Conservation (phyloP, 768 basidiomycete genomes). For the Boletus pseudopeckii region DNA sequence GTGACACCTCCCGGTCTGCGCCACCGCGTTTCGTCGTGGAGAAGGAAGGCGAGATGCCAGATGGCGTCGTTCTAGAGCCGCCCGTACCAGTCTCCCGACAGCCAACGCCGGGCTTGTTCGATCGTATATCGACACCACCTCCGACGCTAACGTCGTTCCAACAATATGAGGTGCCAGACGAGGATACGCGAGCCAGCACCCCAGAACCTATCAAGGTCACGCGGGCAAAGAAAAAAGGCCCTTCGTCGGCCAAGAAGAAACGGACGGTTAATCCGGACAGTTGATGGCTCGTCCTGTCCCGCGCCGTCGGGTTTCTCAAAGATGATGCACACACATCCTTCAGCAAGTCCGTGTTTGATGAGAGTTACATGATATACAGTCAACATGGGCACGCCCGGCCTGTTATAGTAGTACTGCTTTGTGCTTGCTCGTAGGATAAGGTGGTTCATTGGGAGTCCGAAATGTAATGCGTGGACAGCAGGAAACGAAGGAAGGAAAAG, state of each 20-base stretch:
- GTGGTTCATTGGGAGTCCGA: constrained; percentile 16
- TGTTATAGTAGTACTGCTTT: constrained; percentile 18
- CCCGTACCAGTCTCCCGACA: constrained; percentile 27
- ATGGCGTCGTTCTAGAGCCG: constrained; percentile 36
- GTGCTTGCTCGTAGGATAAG: constrained; percentile 16
- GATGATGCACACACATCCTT: background rate
- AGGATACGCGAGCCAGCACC: constrained; percentile 48
- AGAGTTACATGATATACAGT: constrained; percentile 26
- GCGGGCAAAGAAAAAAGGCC: constrained; percentile 61
- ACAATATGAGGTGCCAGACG: constrained; percentile 49
- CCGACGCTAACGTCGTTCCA: constrained; percentile 41
- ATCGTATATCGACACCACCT: constrained; percentile 35
- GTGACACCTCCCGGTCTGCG: constrained; percentile 38
- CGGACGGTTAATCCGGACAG: constrained; percentile 39
- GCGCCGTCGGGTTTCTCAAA: background rate
- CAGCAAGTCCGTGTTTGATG: constrained; percentile 8
- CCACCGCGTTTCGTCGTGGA: constrained; percentile 62
- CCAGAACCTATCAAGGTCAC: constrained; percentile 75
- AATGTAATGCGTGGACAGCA: constrained; percentile 15
- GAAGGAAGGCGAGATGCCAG: constrained; percentile 83
- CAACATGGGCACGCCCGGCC: constrained; percentile 15
- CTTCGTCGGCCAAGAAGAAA: constrained; percentile 61
- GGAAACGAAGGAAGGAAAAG: background rate
- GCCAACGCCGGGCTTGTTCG: constrained; percentile 25
- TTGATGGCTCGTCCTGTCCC: constrained; percentile 1